Base-by-base conservation (phyloP, 257 asterid genomes). In the Penstemon newberryi region DNA sequence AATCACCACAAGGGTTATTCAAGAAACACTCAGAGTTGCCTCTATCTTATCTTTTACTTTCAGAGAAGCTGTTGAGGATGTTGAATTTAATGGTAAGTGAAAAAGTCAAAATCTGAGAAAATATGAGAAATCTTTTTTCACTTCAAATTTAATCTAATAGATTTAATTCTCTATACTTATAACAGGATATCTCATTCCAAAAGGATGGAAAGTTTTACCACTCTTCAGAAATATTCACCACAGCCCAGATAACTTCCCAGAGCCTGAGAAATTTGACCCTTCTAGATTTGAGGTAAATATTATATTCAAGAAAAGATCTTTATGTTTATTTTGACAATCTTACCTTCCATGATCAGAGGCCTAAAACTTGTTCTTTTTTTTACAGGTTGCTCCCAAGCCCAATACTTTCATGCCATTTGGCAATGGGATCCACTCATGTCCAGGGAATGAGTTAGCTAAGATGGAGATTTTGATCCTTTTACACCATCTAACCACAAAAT, bases 351-450 rank as follows among this genome's bases (percentile, higher is more conserved):
- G 60, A 19, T 10, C 46, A 5, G 41, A 57, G 52, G 66, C 64
- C 69, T 54, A 72, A 57, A 56, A 41, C n/a, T 7, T 12, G 3
- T 6, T 1, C 12, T 4, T 4, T 51, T 51, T 64, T 52, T 81
- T 67, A 73, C 82, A 92, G 98, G 90, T 71, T 50, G 69, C 84
- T 45, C 96, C 90, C 1, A 92, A 86, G 45, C 96, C 98, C 82
- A 92, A 88, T 73, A 92, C 90, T 0, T 93, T 90, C 84, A 86
- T 93, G 90, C 96, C 98, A 83, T 93, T 93, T 93, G 98, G 98
- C 66, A 88, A 77, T 71, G 98, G 98, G 73, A 62, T 75, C 81
- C 98, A 93, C 65, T 76, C 99, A 13, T 93, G 99, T 67, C 97
- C 97, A 45, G 99, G 97, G 56, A 87, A 87, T 87, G 99, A 90